These are phyloP conservation scores for Dendrobium huoshanense DNA, from an alignment of 106 monocot species.

Conservation along the genomic window DNA sequence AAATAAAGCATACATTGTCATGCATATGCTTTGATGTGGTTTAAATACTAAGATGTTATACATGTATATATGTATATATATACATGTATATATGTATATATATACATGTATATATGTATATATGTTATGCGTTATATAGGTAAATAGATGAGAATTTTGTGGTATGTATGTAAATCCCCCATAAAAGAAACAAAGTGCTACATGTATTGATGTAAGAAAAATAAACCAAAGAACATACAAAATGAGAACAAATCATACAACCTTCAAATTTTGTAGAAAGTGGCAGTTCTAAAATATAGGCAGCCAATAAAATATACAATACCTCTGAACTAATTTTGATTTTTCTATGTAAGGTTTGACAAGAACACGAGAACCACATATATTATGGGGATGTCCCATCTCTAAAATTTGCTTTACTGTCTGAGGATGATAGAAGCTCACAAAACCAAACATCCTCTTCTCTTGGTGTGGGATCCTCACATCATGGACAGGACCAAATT, in stretches of 20 bases:
- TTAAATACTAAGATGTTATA: no score
- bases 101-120: no score
- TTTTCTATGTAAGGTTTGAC: slow-evolving; percentile 78
- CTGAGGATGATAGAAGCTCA: slow-evolving; percentile 48
- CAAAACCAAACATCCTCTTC: slow-evolving; percentile 80
- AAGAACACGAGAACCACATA: slow-evolving; percentile 53
- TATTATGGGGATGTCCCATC: slow-evolving; percentile 45
- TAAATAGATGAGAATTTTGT: no score
- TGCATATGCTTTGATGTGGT: no score
- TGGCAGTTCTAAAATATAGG: no score
- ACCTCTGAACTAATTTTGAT: slow-evolving; percentile 26
- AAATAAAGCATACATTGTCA: no score
- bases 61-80: no score
- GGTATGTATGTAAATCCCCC: no score
- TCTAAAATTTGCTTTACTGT: slow-evolving; percentile 42
- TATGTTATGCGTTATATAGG: no score
- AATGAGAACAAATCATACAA: not conserved
- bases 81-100: no score
- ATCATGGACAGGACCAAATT: slow-evolving; percentile 61
- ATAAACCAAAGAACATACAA: not conserved
- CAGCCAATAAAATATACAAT: not conserved
- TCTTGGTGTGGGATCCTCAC: slow-evolving; percentile 69
- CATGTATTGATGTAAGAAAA: not conserved
- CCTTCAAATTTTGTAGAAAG: no score
- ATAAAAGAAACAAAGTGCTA: not conserved